Base-by-base conservation (phyloP, 345 rosid species). In the Lepidium sativum region DNA sequence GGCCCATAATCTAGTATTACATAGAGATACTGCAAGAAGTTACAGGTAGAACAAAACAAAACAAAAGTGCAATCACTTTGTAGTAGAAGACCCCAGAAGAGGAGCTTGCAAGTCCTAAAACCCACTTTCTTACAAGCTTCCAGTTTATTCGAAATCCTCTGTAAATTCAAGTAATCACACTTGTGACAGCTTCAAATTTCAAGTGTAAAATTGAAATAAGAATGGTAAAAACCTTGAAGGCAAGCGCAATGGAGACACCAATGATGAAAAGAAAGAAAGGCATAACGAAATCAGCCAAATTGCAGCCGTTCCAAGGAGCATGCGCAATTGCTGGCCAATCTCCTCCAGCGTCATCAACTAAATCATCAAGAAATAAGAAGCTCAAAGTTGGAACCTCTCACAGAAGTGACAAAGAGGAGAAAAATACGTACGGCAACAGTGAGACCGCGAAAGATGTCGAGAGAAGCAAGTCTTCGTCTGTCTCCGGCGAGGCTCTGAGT, bases 281-380 rank as follows among this genome's bases (percentile, higher is more conserved):
- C 96, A 89, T 87, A 4, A 89, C 97, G 63, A 87, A 92, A 83
- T 92, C 98, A 15, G 97, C 98, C 25, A 92, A 80, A 72, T 92
- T 81, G 78, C 96, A 87, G 11, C 98, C 95, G 23, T 87, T 72
- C 98, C 98, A 92, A 0, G 95, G 88, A 16, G 98, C 92, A 32
- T 92, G 98, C 21, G 82, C 82, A 20, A 89, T 92, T 76, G 21
- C 47, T 3, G 97, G 98, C 92, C 91, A 89, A 14, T 87, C 92
- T 67, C 91, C 98, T 52, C 95, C 97, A 2, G 91, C 95, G 75
- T 89, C 91, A 78, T 89, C 98, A 13, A 92, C 96, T 60, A 92
- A 73, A 92, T 78, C 96, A 89, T 92, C 73, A 92, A 4, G 10
- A 51, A 2, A 1, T 18, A 5, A 41, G 15, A 25, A 43, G 32